Evolutionary conservation across 2,329 filamentous ascomycete genomes (phyloP), one percentile per base, ranked within the genome.

Genomic region (Cercospora beticola): DNA sequence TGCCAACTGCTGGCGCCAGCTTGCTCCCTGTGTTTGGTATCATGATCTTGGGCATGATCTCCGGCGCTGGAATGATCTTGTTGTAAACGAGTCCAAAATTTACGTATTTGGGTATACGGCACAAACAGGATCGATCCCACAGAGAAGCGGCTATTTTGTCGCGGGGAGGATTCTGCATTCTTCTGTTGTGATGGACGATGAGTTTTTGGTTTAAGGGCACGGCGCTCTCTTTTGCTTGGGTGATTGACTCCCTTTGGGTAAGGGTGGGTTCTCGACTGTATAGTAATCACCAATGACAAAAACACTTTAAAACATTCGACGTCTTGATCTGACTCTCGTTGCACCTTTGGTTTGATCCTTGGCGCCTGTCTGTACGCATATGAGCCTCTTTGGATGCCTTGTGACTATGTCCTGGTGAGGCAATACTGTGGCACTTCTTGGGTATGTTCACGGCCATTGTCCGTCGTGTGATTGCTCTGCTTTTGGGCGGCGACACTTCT

Each of bases 41-140:
- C 59, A 68, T 73, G 54, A 67, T 61, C 23, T 62, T 78, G 10
- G 76, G 71, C 18, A 49, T 73, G 16, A 40, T 76, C 33, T 77
- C 76, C 5, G 76, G 76, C 65, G 70, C 73, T 66, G 76, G 76
- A 62, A 78, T 78, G 76, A 72, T 78, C 52, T 64, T 77, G 59
- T 72, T 78, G 71, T 78, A 78, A 66, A 65, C 52, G 31, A 4
- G 2, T n/a, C 10, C 30, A n/a, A 31, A 58, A 9, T 30, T 10
- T n/a, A 31, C 54, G 26, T 58, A 52, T 26, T 23, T 52, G 63
- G 64, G 21, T 61, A 30, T 43, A 66, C 64, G 40, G 57, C 33
- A 66, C 64, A 60, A 16, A 49, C 21, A 9, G 28, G 61, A 36
- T 43, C 3, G 16, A 43, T 43, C 16, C 16, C 36, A 43, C 36